These are phyloP conservation scores for Zygnema cylindricum DNA, from an alignment of 139 green algal species.

Conservation along the genomic window DNA sequence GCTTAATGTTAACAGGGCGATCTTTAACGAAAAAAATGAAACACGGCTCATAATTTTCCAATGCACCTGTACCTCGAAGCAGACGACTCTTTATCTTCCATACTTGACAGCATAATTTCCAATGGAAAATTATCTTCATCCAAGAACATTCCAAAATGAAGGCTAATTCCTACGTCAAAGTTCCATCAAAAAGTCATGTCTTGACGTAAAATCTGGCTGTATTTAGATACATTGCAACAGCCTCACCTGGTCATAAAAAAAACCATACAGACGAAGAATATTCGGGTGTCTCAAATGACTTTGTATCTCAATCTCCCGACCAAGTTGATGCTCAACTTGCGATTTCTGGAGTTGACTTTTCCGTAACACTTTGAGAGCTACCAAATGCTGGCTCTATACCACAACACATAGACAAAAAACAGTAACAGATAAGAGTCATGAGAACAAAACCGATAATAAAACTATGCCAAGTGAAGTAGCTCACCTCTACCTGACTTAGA, in stretches of 20 bases:
- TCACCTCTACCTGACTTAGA: neutral
- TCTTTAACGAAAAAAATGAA: too few relatives aligned
- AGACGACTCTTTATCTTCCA: too few relatives aligned
- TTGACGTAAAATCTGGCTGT: neutral
- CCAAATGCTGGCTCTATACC: conserved; percentile 81
- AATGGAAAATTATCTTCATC: too few relatives aligned
- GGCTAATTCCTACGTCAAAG: neutral
- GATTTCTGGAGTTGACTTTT: conserved; percentile 92
- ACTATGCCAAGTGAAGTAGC: too few relatives aligned
- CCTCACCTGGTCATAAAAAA: conserved; percentile 91
- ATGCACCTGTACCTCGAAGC: too few relatives aligned
- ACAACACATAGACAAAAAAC: neutral
- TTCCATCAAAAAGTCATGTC: too few relatives aligned
- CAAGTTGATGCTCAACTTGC: conserved; percentile 97
- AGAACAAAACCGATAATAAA: too few relatives aligned
- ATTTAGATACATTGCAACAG: neutral
- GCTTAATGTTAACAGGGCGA: too few relatives aligned
- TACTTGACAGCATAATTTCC: too few relatives aligned
- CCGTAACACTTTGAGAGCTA: conserved; percentile 97
- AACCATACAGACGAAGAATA: conserved; percentile 95
- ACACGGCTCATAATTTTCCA: too few relatives aligned
- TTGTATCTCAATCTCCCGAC: conserved; percentile 98
- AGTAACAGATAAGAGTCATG: too few relatives aligned
- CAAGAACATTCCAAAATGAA: too few relatives aligned
- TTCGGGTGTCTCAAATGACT: conserved; percentile 95